Evolutionary conservation across 192 early-diverging fungal genomes (phyloP).

Genomic region (Entomortierella beljakovae): DNA sequence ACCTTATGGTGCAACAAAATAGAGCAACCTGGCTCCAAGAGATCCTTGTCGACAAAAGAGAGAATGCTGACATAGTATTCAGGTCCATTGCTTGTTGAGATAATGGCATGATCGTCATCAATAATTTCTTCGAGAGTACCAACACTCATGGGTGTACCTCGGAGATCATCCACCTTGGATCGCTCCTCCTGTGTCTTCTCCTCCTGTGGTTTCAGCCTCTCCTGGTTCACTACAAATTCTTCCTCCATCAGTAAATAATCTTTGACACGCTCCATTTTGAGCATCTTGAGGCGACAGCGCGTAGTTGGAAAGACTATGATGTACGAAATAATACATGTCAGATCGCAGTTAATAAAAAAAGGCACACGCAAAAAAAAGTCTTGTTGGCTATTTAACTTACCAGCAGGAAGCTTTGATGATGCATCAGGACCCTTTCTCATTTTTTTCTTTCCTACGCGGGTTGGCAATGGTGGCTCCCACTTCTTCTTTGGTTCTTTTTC

Average conservation of each 20-base stretch:
- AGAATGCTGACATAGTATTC: conserved; percentile 98
- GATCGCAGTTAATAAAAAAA: neutral
- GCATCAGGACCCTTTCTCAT: conserved; percentile 90
- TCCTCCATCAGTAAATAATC: conserved; percentile 99
- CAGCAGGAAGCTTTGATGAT: conserved; percentile 89
- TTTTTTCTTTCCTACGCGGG: conserved; percentile 99
- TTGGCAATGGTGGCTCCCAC: conserved; percentile 99
- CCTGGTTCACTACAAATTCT: conserved; percentile 99
- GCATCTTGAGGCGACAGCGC: conserved; percentile 95
- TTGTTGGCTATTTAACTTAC: conserved; percentile 52
- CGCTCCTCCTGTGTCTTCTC: conserved; percentile 95
- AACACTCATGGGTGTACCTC: conserved; percentile 97
- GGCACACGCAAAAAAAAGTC: neutral
- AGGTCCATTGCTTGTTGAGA: conserved; percentile 90
- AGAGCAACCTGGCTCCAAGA: conserved; percentile 96
- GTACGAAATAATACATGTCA: neutral
- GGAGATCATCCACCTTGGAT: conserved; percentile 92
- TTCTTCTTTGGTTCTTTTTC: conserved; percentile 92
- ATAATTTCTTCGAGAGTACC: conserved; percentile 98
- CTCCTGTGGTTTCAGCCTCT: conserved; percentile 96
- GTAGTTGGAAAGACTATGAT: conserved; percentile 93
- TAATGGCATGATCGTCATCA: conserved; percentile 99
- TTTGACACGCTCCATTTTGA: conserved; percentile 98
- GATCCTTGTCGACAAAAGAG: conserved; percentile 99
- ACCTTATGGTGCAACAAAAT: conserved; percentile 95